phyloP scores from a whole-genome alignment of 2,329 filamentous ascomycete genomes.

The Cytospora chrysosperma region DNA sequence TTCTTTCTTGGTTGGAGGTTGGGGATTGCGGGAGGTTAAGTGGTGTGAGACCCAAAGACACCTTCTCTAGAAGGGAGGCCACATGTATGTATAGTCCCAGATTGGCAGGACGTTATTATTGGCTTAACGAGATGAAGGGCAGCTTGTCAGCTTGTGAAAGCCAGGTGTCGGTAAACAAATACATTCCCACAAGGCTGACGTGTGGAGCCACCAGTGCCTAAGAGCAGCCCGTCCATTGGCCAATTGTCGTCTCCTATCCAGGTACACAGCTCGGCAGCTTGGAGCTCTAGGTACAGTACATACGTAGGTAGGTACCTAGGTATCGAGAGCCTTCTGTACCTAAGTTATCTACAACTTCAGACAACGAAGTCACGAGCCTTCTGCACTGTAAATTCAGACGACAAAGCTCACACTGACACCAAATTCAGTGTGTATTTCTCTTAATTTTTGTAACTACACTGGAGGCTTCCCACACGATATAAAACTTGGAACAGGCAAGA shows the following conservation, averaged over 20 bases:
- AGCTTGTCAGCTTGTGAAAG: slow-evolving; percentile 8
- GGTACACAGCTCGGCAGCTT: not conserved
- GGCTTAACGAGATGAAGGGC: not conserved
- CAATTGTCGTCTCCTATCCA: not conserved
- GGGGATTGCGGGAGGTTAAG: not conserved
- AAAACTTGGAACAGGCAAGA: not conserved
- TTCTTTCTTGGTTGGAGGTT: not conserved
- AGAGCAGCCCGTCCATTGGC: not conserved
- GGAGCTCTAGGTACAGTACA: too few species aligned
- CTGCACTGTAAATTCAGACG: too few species aligned
- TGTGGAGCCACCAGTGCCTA: not conserved
- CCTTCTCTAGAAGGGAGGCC: not conserved
- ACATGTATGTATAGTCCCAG: not conserved
- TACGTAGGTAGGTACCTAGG: too few species aligned
- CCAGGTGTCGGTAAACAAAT: not conserved
- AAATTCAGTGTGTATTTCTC: too few species aligned
- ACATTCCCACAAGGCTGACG: not conserved
- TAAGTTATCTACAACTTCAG: too few species aligned
- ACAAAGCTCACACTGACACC: too few species aligned
- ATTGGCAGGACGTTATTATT: not conserved
- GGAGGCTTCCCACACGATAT: too few species aligned
- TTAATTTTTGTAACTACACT: too few species aligned
- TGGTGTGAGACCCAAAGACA: not conserved
- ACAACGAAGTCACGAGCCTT: too few species aligned
- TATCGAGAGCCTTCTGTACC: too few species aligned